Percentiles rank a stretch among this genome's conserved stretches.
Conservation (phyloP, 768 basidiomycete genomes). For the Leccinum variicolor region DNA sequence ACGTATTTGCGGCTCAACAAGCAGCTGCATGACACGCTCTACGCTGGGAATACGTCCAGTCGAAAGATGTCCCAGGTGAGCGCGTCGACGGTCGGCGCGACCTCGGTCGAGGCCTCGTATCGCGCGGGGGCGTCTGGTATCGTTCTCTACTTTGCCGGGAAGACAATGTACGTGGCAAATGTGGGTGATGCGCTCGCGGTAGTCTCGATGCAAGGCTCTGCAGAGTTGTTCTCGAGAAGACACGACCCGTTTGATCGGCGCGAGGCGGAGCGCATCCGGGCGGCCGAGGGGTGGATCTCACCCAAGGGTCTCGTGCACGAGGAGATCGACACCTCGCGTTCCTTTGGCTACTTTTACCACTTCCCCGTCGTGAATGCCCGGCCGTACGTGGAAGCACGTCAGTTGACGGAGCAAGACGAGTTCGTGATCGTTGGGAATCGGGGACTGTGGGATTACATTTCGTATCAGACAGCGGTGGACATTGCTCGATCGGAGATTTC, state of each 20-base stretch:
- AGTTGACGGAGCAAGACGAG: constrained; percentile 82
- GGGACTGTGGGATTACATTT: constrained; percentile 91
- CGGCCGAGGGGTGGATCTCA: constrained; percentile 93
- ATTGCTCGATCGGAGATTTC: constrained; percentile 73
- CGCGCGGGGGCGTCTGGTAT: constrained; percentile 80
- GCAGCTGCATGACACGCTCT: constrained; percentile 66
- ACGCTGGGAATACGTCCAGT: constrained; percentile 34
- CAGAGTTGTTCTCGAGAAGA: constrained; percentile 67
- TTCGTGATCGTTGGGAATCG: constrained; percentile 95
- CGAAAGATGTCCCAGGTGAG: constrained; percentile 79
- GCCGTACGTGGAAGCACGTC: constrained; percentile 69
- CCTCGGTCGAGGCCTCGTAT: constrained; percentile 44
- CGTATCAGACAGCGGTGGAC: constrained; percentile 94
- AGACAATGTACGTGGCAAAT: constrained; percentile 86
- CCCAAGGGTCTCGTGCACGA: constrained; percentile 89
- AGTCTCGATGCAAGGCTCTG: constrained; percentile 71
- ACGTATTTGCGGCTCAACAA: constrained; percentile 89
- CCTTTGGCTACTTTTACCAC: constrained; percentile 90
- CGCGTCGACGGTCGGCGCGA: constrained; percentile 34
- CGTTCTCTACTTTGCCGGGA: constrained; percentile 78
- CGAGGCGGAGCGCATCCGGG: constrained; percentile 85
- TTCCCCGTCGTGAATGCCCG: constrained; percentile 88
- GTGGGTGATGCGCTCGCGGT: constrained; percentile 87
- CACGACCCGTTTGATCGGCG: constrained; percentile 88
- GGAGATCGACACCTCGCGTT: constrained; percentile 85